Conservation (phyloP, 1,284 basidiomycete genomes). For the Ganoderma leucocontextum region DNA sequence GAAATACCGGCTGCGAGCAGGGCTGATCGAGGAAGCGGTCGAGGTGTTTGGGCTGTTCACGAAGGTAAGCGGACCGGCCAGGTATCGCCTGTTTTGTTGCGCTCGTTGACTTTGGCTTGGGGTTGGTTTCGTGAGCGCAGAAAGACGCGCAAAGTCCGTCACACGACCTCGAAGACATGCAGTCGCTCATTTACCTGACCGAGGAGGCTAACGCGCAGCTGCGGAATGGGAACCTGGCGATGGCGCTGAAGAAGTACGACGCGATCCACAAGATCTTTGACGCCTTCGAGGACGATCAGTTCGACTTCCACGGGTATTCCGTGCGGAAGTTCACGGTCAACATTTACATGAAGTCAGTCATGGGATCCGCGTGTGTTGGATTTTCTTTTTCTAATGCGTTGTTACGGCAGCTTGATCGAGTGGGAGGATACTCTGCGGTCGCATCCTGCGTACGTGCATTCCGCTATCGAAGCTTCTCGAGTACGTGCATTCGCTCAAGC, state of each 20-base stretch:
- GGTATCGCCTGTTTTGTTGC: conserved; percentile 5
- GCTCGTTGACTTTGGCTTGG: background rate
- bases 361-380: background rate
- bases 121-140: conserved; percentile 46
- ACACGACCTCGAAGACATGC: conserved; percentile 95
- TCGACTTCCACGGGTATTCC: conserved; percentile 98
- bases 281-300: conserved; percentile 95
- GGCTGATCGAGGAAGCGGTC: conserved; percentile 79
- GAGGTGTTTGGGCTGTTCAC: conserved; percentile 86
- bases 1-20: conserved; percentile 90
- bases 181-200: conserved; percentile 88
- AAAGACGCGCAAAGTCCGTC: conserved; percentile 85
- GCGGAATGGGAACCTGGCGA: conserved; percentile 71
- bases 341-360: conserved; percentile 79
- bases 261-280: conserved; percentile 86
- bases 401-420: conserved; percentile 67
- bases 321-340: conserved; percentile 90
- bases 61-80: conserved; percentile 61
- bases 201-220: conserved; percentile 85
- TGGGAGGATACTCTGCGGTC: conserved; percentile 87
- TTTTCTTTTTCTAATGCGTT: background rate
- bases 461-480: conserved; percentile 75
- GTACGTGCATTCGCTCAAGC: conserved; percentile 48
- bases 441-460: conserved; percentile 79
- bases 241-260: conserved; percentile 90